phyloP scores from a whole-genome alignment of 495 filamentous ascomycete species.

The Penicillium bialowiezense region DNA sequence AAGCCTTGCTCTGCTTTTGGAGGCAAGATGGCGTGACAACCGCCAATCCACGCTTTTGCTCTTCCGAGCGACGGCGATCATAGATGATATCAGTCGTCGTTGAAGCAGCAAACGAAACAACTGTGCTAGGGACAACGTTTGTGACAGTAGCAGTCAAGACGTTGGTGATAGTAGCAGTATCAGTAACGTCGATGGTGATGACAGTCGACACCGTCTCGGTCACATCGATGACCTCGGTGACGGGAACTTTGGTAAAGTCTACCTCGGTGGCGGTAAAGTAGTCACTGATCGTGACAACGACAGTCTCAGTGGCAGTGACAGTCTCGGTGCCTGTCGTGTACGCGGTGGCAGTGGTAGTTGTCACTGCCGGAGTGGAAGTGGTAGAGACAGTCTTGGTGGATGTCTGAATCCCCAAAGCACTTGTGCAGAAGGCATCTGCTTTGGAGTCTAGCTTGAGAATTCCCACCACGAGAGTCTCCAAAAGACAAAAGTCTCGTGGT shows the following conservation, averaged over 20 bases:
- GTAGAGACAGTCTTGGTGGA: background rate
- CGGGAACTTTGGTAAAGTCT: background rate
- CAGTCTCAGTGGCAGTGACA: background rate
- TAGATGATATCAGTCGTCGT: background rate
- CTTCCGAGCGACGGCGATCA: background rate
- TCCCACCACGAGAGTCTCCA: background rate
- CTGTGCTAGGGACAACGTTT: background rate
- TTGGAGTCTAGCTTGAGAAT: slow-evolving; percentile 1
- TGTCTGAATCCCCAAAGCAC: background rate
- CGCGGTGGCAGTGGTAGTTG: background rate
- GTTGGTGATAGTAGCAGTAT: slow-evolving; percentile 1
- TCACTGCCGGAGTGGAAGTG: background rate
- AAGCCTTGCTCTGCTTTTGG: background rate
- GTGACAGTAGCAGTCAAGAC: background rate
- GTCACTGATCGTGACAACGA: background rate
- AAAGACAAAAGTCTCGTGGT: background rate
- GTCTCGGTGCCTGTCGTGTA: slow-evolving; percentile 1
- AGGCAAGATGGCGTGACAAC: background rate
- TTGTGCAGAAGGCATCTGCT: slow-evolving; percentile 1
- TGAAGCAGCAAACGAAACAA: background rate
- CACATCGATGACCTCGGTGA: background rate
- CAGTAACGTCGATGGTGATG: background rate
- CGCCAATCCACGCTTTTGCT: background rate
- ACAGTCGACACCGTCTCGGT: background rate
- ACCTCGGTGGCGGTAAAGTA: background rate